Percentiles rank a stretch among this genome's conserved stretches.
Evolutionary conservation across 2,329 filamentous ascomycete genomes (phyloP).

Genomic region (Talaromyces piceae): DNA sequence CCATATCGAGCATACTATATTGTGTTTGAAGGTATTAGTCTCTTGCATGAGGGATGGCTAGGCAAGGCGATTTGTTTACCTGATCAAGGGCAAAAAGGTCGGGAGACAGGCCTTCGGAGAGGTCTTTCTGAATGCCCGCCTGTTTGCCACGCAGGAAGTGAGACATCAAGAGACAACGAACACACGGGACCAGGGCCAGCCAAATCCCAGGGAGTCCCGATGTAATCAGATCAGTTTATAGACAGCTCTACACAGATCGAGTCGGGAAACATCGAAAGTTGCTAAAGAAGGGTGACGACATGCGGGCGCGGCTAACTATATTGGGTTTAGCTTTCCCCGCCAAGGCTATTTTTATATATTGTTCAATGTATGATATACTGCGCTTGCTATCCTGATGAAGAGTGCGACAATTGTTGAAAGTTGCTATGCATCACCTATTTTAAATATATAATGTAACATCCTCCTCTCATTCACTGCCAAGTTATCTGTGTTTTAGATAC

Average conservation of each 20-base stretch:
- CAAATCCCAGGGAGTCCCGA: not conserved
- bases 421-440: too few species aligned
- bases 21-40: not conserved
- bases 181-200: slow-evolving; percentile 15
- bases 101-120: slow-evolving; percentile 71
- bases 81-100: slow-evolving; percentile 79
- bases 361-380: too few species aligned
- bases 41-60: slow-evolving; percentile 3
- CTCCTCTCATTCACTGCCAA: not conserved
- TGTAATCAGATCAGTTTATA: not conserved
- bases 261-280: not conserved
- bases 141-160: slow-evolving; percentile 88
- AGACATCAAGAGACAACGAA: slow-evolving; percentile 55
- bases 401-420: too few species aligned
- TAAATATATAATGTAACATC: too few species aligned
- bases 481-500: not conserved
- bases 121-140: slow-evolving; percentile 82
- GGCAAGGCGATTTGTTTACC: slow-evolving; percentile 36
- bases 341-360: not conserved
- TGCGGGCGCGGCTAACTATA: not conserved
- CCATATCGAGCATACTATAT: slow-evolving; percentile 63
- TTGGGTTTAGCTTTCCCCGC: not conserved
- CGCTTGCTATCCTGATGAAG: too few species aligned
- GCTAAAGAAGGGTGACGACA: not conserved
- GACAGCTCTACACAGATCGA: not conserved